A percentile compares a stretch with the other conserved stretches of the same genome.
Conservation (phyloP, 2,329 filamentous ascomycete genomes). For the Colletotrichum somersetense region DNA sequence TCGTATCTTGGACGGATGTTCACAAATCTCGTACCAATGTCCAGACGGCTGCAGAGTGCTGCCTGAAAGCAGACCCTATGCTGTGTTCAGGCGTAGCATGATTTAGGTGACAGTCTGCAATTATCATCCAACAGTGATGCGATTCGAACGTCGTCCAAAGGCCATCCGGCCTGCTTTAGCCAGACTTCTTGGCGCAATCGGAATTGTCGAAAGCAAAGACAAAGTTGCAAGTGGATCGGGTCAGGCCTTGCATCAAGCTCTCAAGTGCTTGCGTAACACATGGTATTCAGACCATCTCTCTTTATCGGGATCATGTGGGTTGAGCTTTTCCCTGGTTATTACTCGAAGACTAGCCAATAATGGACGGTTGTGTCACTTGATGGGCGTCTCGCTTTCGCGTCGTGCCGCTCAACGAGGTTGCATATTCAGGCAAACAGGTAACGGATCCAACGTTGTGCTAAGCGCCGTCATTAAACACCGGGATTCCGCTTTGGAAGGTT, state of each 20-base stretch:
- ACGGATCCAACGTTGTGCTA: background rate
- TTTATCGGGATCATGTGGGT: background rate
- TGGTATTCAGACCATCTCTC: background rate
- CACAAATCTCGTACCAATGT: background rate
- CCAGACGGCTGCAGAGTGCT: background rate
- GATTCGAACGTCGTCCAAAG: background rate
- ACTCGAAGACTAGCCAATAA: background rate
- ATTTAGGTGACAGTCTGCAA: background rate
- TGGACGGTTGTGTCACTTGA: constrained; percentile 1
- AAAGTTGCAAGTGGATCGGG: background rate
- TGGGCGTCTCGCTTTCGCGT: constrained; percentile 25
- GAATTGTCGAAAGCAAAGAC: background rate
- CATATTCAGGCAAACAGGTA: background rate
- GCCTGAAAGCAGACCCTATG: background rate
- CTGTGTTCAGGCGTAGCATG: background rate
- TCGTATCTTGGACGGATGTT: background rate
- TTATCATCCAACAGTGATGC: background rate
- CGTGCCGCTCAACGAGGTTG: background rate
- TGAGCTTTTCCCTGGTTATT: background rate
- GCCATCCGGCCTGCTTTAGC: background rate
- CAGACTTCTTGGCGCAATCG: background rate
- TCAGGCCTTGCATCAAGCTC: background rate
- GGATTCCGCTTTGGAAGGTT: background rate
- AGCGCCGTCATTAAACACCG: constrained; percentile 20
- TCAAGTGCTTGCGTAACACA: background rate